phyloP scores from a whole-genome alignment of 495 filamentous ascomycete genomes.

The Patellaria atrata region DNA sequence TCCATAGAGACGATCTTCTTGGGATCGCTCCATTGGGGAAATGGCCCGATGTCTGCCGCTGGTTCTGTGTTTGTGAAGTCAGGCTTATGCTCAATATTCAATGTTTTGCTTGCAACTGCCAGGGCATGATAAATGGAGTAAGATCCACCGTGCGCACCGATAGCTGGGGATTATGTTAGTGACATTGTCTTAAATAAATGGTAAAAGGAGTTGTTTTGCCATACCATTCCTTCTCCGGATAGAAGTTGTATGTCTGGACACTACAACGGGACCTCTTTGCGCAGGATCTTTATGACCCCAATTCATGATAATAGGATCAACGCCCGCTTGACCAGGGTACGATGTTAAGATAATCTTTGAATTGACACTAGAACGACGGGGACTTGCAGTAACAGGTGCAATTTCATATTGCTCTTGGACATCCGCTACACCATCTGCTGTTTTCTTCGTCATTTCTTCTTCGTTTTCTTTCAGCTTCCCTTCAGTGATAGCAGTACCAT shows the following conservation, averaged over 20 bases:
- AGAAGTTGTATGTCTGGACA: slow-evolving; percentile 59
- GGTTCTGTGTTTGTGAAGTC: slow-evolving; percentile 94
- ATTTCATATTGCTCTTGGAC: slow-evolving; percentile 18
- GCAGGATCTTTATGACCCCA: slow-evolving; percentile 72
- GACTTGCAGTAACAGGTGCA: slow-evolving; percentile 5
- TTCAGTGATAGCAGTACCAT: slow-evolving; percentile 20
- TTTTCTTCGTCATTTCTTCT: slow-evolving; percentile 7
- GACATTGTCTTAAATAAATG: background rate
- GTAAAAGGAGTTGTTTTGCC: slow-evolving; percentile 14
- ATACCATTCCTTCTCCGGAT: slow-evolving; percentile 77
- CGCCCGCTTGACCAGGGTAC: slow-evolving; percentile 86
- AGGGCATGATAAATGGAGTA: slow-evolving; percentile 95
- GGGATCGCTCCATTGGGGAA: slow-evolving; percentile 76
- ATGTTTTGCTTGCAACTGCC: slow-evolving; percentile 79
- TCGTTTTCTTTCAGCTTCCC: slow-evolving; percentile 5
- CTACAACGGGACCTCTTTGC: slow-evolving; percentile 76
- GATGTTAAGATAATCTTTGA: slow-evolving; percentile 69
- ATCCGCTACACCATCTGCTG: slow-evolving; percentile 13
- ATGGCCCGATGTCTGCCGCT: slow-evolving; percentile 72
- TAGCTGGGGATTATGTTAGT: slow-evolving; percentile 27
- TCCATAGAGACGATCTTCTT: slow-evolving; percentile 98
- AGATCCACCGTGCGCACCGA: slow-evolving; percentile 86
- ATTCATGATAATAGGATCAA: slow-evolving; percentile 74
- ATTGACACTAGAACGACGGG: slow-evolving; percentile 25
- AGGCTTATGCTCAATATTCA: slow-evolving; percentile 70